Evolutionary conservation across 75 land plant species (phyloP).

Genomic region (Cupressus sempervirens): DNA sequence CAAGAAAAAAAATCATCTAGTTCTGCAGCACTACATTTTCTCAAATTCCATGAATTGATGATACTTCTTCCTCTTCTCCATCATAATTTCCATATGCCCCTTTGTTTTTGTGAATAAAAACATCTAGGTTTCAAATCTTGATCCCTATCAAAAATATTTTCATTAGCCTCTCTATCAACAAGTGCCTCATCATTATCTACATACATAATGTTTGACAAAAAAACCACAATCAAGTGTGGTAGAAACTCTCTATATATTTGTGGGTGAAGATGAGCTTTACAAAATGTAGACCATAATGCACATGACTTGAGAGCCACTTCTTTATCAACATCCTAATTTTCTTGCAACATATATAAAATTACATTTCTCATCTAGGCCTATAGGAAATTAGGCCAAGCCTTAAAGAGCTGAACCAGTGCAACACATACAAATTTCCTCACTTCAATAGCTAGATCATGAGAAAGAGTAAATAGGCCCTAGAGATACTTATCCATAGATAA

Average conservation of each 20-base stretch:
- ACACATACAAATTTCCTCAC: constrained; percentile 98
- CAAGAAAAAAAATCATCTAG: no score
- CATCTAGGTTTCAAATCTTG: constrained; percentile 96
- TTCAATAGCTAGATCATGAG: constrained; percentile 75
- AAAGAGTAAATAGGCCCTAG: constrained; percentile 85
- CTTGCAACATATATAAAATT: constrained; percentile 90
- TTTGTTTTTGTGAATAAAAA: constrained; percentile 79
- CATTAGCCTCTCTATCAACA: constrained; percentile 94
- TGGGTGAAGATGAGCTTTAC: constrained; percentile 72
- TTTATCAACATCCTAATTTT: no score
- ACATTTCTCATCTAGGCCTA: constrained; percentile 92
- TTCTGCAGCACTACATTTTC: constrained; percentile 98
- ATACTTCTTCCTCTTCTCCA: constrained; percentile 91
- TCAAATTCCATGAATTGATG: constrained; percentile 89
- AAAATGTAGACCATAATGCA: constrained; percentile 98
- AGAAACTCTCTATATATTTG: constrained; percentile 65
- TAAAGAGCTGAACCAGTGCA: constrained; percentile 84
- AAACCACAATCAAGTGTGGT: constrained; percentile 78
- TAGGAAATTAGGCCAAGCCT: constrained; percentile 67
- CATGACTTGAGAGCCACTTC: no score
- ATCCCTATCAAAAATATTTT: constrained; percentile 83
- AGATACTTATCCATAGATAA: constrained; percentile 87
- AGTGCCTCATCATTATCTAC: constrained; percentile 97
- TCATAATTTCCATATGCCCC: constrained; percentile 61
- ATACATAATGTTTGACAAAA: constrained; percentile 88